A percentile compares a stretch with the other conserved stretches of the same genome.
Evolutionary conservation across 2,329 filamentous ascomycete species (phyloP).

Genomic region (Sarocladium oryzae): DNA sequence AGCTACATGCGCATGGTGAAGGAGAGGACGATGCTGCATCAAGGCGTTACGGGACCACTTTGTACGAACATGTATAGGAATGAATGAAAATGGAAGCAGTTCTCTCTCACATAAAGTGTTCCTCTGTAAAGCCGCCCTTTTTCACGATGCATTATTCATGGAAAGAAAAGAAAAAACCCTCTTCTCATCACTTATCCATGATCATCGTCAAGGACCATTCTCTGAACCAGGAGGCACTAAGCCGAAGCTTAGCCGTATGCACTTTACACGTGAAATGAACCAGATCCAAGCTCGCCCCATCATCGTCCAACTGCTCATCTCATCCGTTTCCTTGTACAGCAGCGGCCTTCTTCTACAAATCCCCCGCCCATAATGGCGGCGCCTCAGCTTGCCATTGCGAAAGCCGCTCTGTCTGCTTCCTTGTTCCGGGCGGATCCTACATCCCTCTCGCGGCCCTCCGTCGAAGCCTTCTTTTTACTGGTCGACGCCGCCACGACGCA

Average conservation of each 20-base stretch:
- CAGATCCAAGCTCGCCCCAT: no score
- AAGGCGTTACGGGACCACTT: background rate
- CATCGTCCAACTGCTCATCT: no score
- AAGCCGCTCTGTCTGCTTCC: constrained; percentile 68
- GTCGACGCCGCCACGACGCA: constrained; percentile 59
- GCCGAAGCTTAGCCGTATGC: background rate
- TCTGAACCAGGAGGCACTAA: no score
- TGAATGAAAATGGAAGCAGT: background rate
- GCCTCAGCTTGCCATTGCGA: constrained; percentile 69
- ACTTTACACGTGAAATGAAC: background rate
- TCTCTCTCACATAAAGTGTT: background rate
- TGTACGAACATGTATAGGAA: background rate
- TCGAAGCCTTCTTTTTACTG: constrained; percentile 61
- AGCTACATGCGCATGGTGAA: no score
- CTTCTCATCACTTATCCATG: no score
- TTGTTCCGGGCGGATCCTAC: constrained; percentile 70
- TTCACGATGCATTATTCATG: no score
- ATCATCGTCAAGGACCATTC: no score
- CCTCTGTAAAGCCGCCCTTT: background rate
- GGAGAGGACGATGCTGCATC: no score
- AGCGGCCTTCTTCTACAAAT: background rate
- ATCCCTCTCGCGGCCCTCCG: constrained; percentile 60
- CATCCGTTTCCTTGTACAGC: no score
- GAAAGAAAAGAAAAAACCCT: no score
- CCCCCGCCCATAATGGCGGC: constrained; percentile 46